Evolutionary conservation across 2,329 filamentous ascomycete species (phyloP), one percentile per base, ranked within the genome.

Genomic region (Bipolaris victoriae): DNA sequence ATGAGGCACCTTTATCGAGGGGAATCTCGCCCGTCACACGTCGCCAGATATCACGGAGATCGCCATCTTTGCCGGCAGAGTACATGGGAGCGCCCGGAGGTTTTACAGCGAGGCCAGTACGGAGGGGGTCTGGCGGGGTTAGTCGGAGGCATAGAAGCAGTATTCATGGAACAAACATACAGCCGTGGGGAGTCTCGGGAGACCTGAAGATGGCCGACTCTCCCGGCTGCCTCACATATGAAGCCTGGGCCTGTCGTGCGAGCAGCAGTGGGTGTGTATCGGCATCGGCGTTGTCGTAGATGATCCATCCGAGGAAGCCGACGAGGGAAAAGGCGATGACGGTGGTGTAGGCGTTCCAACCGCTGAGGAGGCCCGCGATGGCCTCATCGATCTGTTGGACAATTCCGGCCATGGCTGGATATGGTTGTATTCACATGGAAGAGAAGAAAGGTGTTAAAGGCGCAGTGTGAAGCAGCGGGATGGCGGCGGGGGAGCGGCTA

Each of bases 181-280:
- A 92, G 68, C 92, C 91, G 78, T 96, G 90, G 18, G 94, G 93
- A 6, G 89, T 88, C 58, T 92, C 89, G 57, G 91, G 86, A n/a
- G 90, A 91, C 57, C 95, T 85, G 77, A 94, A 96, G 59, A 92
- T 80, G 45, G 95, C 88, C 39, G 92, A 96, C 77, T 98, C 90
- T 65, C 91, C 90, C 56, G 90, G 86, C 67, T 94, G 88, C 67
- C 95, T 86, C 51, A 98, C 90, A 11, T 88, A 86, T 7, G 91
- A 90, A 49, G 90, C 84, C 62, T 88, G 83, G 2, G 92, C 86
- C 81, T 98, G 95, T 52, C 94, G 87, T 53, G 91, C 90, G 26
- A 99, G 88, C 46, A 98, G 85, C 77, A 97, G 88, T 33, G 95
- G 94, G 77, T 98, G 95, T 5, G 90, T 90, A 79, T 99, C 95